These are phyloP conservation scores for Phytophthora vignae DNA, from an alignment of 352 stramenopile genomes.

Conservation along the genomic window DNA sequence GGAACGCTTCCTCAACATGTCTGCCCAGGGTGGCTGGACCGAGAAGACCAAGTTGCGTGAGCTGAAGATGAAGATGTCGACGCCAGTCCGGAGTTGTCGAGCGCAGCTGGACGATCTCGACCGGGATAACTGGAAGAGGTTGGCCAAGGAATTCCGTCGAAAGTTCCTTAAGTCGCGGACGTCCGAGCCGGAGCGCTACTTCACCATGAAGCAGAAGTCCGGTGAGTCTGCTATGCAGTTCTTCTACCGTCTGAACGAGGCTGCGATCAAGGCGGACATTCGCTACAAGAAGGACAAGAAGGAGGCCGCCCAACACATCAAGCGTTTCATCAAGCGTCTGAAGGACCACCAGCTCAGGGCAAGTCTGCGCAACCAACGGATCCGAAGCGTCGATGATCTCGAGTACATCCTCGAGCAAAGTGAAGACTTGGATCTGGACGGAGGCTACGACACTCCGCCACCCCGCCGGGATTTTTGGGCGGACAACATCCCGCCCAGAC, in stretches of 20 bases:
- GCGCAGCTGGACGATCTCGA: too few species aligned
- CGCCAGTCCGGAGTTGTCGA: background rate
- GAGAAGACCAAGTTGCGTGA: background rate
- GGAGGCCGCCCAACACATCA: background rate
- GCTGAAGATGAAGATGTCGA: slow-evolving; percentile 8
- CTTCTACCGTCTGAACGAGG: slow-evolving; percentile 6
- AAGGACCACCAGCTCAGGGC: background rate
- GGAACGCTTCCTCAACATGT: slow-evolving; percentile 6
- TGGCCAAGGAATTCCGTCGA: background rate
- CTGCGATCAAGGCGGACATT: background rate
- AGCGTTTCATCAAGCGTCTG: slow-evolving; percentile 12
- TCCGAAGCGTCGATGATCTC: background rate
- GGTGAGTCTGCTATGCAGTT: background rate
- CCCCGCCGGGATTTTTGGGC: background rate
- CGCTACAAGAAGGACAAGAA: background rate
- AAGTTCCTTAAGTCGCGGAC: slow-evolving; percentile 3
- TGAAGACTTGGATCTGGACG: background rate
- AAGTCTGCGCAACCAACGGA: background rate
- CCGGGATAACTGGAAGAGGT: background rate
- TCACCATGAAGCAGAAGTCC: slow-evolving; percentile 8
- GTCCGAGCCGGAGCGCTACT: background rate
- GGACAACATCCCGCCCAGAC: background rate
- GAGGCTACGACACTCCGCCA: background rate
- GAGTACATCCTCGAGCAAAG: slow-evolving; percentile 1
- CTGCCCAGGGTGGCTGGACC: background rate